Evolutionary conservation across 768 basidiomycete species (phyloP), one percentile per base, ranked within the genome.

Genomic region (Rossbeevera mucosa): DNA sequence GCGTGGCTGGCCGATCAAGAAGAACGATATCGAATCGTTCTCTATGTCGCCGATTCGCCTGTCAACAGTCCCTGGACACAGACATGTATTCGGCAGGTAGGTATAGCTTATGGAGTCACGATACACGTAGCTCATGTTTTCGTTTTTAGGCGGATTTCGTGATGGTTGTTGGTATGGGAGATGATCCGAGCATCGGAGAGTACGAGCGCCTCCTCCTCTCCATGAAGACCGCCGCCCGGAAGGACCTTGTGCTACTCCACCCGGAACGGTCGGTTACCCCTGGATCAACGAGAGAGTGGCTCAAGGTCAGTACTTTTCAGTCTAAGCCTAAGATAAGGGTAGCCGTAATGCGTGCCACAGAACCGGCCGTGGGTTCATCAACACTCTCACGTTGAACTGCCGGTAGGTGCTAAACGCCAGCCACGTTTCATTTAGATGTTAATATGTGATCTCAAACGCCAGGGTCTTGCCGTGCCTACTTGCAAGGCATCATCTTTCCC

Each of bases 181-280:
- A 96, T 52, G 94, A 92, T 64, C 86, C 93, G 13, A 80, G 79
- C 18, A 74, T 93, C 6, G 96, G 96, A 12, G 96, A 99, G 72
- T 98, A 93, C 62, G 94, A 99, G 68, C 82, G 94, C 48, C 74
- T 98, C 4, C 72, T 99, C 20, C 76, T 97, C 38, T 94, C 94
- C 1, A 89, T 94, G 79, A 98, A 98, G 74, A 97, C 95, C 0
- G 98, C 95, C 0, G 96, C 95, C n/a, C 76, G 96, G 50, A 98
- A 98, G 70, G 96, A 99, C 66, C 81, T 99, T 24, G 86, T 99
- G 5, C 76, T 99, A 5, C 76, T 99, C 9, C 96, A 99, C 63
- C 86, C 94, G 2, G 91, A 96, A 64, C 85, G 94, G 33, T 85
- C 85, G 20, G 91, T 98, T 4, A 73, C 80, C 8, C 86, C 94